Percentiles rank a stretch among this genome's conserved stretches.
Evolutionary conservation across 495 filamentous ascomycete genomes (phyloP).

Genomic region (Aspergillus carlsbadensis): DNA sequence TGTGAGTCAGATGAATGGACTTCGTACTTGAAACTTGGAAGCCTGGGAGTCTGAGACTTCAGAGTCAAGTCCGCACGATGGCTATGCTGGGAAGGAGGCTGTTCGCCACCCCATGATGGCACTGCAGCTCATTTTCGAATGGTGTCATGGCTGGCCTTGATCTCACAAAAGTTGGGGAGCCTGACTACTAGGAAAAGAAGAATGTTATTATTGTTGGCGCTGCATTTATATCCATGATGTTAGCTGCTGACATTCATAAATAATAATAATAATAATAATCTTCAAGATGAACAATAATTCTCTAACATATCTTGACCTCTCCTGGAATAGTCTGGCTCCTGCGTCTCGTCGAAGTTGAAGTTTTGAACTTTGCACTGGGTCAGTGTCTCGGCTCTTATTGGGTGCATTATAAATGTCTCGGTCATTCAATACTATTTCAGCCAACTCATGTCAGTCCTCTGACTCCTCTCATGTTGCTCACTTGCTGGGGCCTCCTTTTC

Average conservation of each 20-base stretch:
- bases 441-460: neutral
- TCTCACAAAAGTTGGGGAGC: neutral
- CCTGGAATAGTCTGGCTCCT: neutral
- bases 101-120: neutral
- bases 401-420: slow-evolving; percentile 6
- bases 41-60: neutral
- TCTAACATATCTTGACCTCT: neutral
- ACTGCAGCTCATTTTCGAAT: neutral
- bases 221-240: neutral
- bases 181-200: too few relatives aligned
- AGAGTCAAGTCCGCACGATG: neutral
- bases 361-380: neutral
- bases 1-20: slow-evolving; percentile 16
- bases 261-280: neutral
- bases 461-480: too few relatives aligned
- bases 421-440: neutral
- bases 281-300: slow-evolving; percentile 3
- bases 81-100: slow-evolving; percentile 4
- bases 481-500: too few relatives aligned
- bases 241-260: neutral
- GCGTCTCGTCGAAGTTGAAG: too few relatives aligned
- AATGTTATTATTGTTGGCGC: too few relatives aligned
- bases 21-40: too few relatives aligned
- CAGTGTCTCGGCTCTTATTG: slow-evolving; percentile 7
- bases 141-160: neutral